These are phyloP conservation scores for Microthlaspi erraticum DNA, from an alignment of 345 rosid genomes.

Conservation along the genomic window DNA sequence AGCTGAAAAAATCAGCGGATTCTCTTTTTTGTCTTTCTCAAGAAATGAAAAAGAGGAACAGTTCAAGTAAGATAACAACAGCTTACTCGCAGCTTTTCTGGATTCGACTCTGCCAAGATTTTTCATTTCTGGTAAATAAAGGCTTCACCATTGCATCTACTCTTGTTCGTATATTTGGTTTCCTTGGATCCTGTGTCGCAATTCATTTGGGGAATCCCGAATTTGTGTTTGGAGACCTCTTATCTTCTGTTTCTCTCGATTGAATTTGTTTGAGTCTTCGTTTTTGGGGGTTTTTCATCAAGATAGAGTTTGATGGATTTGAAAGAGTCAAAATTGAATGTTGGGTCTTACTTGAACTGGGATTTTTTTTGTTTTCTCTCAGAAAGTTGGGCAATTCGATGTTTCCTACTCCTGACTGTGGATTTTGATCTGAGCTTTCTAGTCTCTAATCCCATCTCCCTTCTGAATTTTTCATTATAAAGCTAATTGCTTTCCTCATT, in stretches of 20 bases:
- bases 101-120: neutral
- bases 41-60: slow-evolving; percentile 11
- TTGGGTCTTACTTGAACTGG: slow-evolving; percentile 33
- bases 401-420: slow-evolving; percentile 2
- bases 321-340: slow-evolving; percentile 28
- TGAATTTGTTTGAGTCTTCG: neutral
- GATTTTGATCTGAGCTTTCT: neutral
- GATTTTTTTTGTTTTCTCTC: slow-evolving; percentile 10
- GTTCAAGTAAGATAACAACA: slow-evolving; percentile 1
- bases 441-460: neutral
- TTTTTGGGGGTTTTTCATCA: neutral
- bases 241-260: neutral
- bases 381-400: neutral
- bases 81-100: slow-evolving; percentile 7
- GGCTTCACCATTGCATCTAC: slow-evolving; percentile 8
- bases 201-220: neutral
- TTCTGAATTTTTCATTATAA: neutral
- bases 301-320: slow-evolving; percentile 29
- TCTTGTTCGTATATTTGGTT: neutral
- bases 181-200: neutral
- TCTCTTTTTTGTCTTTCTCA: neutral
- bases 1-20: slow-evolving; percentile 6
- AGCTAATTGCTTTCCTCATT: slow-evolving; percentile 13
- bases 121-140: slow-evolving; percentile 27
- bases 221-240: neutral